These are phyloP conservation scores for Pisolithus thermaeus DNA, from an alignment of 1,284 basidiomycete genomes.

Conservation along the genomic window DNA sequence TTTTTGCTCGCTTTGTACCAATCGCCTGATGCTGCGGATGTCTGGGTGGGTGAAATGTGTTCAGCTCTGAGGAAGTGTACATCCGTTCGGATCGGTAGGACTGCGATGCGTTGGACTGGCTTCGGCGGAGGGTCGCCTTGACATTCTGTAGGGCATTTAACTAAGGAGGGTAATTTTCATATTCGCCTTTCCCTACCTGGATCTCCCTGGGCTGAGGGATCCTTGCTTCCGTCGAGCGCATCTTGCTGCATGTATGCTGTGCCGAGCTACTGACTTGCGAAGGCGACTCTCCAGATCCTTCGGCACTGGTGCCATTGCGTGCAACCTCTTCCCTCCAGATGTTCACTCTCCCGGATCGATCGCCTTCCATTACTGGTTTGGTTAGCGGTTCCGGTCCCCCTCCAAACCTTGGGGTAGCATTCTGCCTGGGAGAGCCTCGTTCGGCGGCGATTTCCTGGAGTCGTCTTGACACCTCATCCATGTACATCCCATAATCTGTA, in stretches of 20 bases:
- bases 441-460: slow-evolving; percentile 32
- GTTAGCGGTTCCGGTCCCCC: slow-evolving; percentile 2
- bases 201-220: slow-evolving; percentile 14
- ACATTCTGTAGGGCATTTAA: slow-evolving; percentile 3
- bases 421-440: slow-evolving; percentile 22
- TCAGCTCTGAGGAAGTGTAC: slow-evolving; percentile 21
- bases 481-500: slow-evolving; percentile 36
- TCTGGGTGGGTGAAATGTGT: slow-evolving; percentile 9
- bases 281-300: slow-evolving; percentile 22
- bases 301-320: slow-evolving; percentile 24
- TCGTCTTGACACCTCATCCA: slow-evolving; percentile 43
- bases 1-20: slow-evolving; percentile 17
- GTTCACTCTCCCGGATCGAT: slow-evolving; percentile 39
- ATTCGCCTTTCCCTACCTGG: slow-evolving; percentile 13
- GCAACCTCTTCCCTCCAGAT: slow-evolving; percentile 50
- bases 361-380: slow-evolving; percentile 6
- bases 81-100: slow-evolving; percentile 20
- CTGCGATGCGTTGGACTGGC: slow-evolving; percentile 17
- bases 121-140: slow-evolving; percentile 14
- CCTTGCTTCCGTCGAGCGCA: slow-evolving; percentile 9
- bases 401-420: slow-evolving; percentile 11
- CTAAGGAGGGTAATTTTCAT: background rate
- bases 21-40: slow-evolving; percentile 16
- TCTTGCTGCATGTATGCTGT: slow-evolving; percentile 9
- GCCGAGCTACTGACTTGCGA: slow-evolving; percentile 10